These are phyloP conservation scores for Rozella allomycis DNA, from an alignment of 371 early-diverging fungal genomes.

Conservation along the genomic window DNA sequence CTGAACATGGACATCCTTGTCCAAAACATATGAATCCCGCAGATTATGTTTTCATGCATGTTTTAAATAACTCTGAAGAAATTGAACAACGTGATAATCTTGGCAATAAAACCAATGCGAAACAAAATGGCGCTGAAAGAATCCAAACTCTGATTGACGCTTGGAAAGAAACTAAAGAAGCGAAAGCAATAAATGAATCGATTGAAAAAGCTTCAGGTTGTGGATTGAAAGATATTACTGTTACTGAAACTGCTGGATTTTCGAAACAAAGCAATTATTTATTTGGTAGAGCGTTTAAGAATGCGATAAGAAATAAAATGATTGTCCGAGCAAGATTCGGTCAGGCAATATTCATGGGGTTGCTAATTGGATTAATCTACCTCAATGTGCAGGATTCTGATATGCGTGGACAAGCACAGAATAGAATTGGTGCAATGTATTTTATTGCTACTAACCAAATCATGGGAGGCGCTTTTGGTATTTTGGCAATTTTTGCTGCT, in stretches of 20 bases:
- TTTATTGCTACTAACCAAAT: not conserved
- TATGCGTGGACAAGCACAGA: not conserved
- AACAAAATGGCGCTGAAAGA: not conserved
- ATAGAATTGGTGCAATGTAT: not conserved
- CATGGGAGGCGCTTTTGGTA: not conserved
- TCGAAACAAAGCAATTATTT: not conserved
- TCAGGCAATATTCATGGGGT: not conserved
- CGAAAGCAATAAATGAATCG: no score
- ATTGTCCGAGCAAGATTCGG: not conserved
- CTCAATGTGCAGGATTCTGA: not conserved
- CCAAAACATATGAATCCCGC: conserved; percentile 1
- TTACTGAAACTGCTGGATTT: not conserved
- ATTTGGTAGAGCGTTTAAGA: not conserved
- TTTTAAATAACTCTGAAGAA: not conserved
- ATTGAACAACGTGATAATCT: no score
- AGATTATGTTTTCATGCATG: not conserved
- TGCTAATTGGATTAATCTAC: not conserved
- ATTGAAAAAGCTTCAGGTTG: no score
- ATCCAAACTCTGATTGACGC: not conserved
- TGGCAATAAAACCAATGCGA: not conserved
- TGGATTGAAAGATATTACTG: no score
- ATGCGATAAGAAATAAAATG: not conserved
- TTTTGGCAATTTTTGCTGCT: not conserved
- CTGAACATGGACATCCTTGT: not conserved
- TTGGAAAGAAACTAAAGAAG: no score